Base-by-base conservation (phyloP, 805 yeast genomes). In the Saccharomycopsis babjevae region DNA sequence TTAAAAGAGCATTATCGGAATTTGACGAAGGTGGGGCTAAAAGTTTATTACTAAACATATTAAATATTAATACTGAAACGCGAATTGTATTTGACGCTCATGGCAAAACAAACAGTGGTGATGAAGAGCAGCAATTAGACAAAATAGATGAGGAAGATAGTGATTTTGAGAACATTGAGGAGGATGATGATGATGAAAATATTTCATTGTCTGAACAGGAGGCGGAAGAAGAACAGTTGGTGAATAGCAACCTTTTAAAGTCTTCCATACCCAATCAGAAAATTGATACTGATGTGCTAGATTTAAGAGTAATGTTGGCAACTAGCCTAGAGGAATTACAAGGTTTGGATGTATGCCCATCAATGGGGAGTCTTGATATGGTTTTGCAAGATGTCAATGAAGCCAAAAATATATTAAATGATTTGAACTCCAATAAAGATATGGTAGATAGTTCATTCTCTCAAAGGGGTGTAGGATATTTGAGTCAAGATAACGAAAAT, bases 21-120 rank as follows among this genome's bases (percentile, higher is more conserved):
- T 87, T 87, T 66, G 94, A 88, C 69, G 93, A 87, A 73, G 92
- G 92, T 46, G 93, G 94, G 2, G 85, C 93, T 7, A 87, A 85
- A 68, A 82, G 88, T 62, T 73, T 88, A 57, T 71, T 87, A 52
- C 69, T 85, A 64, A 87, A 87, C 64, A 81, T 88, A 0, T 76
- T 87, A 54, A 76, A 77, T 63, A 75, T 83, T 50, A 59, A 59
- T 32, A 56, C 46, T 28, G 61, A 61, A 10, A 34, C 59, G 4
- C 46, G 65, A 25, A 55, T 87, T 2, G 81, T 85, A 1, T 86
- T 87, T 68, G 93, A 85, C 68, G 89, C 89, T 32, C 73, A 73
- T 54, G 64, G 63, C 61, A 66, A 62, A 61, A 66, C 57, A 7
- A 56, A 40, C 28, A 40, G 38, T n/a, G 50, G 52, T 56, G 58